Evolutionary conservation across 2,329 filamentous ascomycete genomes (phyloP), one percentile per base, ranked within the genome.

Genomic region (Penicillium sp.): DNA sequence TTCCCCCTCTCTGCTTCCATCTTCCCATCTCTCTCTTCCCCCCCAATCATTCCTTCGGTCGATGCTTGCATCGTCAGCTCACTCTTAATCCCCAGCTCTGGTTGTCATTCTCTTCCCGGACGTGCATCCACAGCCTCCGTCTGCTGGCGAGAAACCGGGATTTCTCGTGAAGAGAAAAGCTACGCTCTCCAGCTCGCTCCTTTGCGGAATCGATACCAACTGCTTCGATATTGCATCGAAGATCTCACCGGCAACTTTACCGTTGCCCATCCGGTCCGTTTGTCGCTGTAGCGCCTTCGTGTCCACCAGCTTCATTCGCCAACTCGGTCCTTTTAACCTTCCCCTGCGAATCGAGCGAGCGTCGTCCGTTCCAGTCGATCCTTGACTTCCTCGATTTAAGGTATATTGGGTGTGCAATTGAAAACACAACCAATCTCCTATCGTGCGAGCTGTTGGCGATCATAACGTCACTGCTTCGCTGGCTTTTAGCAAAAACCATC

Each of bases 11-110:
- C 42, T 44, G 42, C 47, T 45, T 36, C 44, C 41, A 38, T 39
- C 42, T 52, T 47, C 57, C 56, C 54, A 54, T 59, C 15, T 18
- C 26, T 9, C 32, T 23, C 29, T 57, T 57, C 54, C 61, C 51
- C 59, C 56, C 42, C 45, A 61, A 66, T 61, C 56, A 58, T 68
- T 73, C 68, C 66, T 67, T 70, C 60, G 51, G 52, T 63, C 59
- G 58, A 57, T 62, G 51, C 42, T 48, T 50, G 56, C 51, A 54
- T 55, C 53, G 49, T 48, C 41, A 44, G 32, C 50, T 53, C 50
- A 46, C 53, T 59, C 52, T 47, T 51, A 56, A 22, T 50, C 35
- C 42, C 37, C 40, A 49, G 40, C 40, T 33, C 35, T 43, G 30
- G 44, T 48, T 55, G 49, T 52, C 52, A 53, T 50, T 56, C 55